Percentiles rank a stretch among this genome's conserved stretches.
These are phyloP conservation scores for Gossypium schwendimanii DNA, from an alignment of 441 rosid genomes.

Conservation along the genomic window DNA sequence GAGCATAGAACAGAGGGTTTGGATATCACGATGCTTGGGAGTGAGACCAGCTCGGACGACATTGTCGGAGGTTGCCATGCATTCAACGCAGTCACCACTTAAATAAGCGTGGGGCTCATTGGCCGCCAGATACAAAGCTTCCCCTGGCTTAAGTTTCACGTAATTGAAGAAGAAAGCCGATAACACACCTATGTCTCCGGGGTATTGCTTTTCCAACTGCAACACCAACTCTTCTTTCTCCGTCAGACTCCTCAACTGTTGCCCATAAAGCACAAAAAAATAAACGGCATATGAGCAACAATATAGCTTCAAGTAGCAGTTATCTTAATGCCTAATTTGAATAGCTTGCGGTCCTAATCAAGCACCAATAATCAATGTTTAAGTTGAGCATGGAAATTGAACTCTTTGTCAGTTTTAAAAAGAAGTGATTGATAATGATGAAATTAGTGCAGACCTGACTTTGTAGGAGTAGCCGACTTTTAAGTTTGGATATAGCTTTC, in stretches of 20 bases:
- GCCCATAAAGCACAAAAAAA: background rate
- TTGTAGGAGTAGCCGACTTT: conserved; percentile 46
- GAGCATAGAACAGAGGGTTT: conserved; percentile 74
- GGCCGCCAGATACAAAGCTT: conserved; percentile 72
- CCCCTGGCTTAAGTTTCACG: conserved; percentile 67
- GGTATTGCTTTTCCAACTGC: conserved; percentile 57
- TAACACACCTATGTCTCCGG: conserved; percentile 58
- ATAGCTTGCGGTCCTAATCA: too few species aligned
- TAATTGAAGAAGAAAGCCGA: conserved; percentile 66
- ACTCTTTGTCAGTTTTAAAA: background rate
- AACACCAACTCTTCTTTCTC: conserved; percentile 63
- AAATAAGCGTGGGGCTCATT: conserved; percentile 78
- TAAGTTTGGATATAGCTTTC: conserved; percentile 45
- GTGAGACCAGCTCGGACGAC: conserved; percentile 85
- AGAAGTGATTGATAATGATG: background rate
- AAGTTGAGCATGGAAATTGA: too few species aligned
- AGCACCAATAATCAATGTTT: too few species aligned
- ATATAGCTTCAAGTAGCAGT: too few species aligned
- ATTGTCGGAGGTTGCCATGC: conserved; percentile 87
- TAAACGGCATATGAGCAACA: background rate
- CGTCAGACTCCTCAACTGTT: conserved; percentile 50
- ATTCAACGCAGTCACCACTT: conserved; percentile 67
- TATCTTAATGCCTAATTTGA: too few species aligned
- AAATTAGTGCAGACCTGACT: conserved; percentile 39
- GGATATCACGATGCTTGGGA: conserved; percentile 56